phyloP scores from a whole-genome alignment of 2,329 filamentous ascomycete genomes.

The Claviceps sp. region DNA sequence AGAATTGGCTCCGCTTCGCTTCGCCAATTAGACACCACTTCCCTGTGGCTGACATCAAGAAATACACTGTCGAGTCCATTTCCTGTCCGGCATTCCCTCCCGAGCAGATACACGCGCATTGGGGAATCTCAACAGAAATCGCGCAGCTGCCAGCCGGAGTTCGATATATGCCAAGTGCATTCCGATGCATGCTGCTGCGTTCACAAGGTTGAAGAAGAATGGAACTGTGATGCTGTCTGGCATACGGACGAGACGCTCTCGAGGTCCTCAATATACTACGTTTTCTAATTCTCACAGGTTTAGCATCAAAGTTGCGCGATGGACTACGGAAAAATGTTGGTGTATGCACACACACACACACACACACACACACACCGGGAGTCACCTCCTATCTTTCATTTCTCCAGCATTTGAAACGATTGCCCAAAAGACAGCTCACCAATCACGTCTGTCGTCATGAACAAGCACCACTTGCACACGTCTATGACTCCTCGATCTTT shows the following conservation, averaged over 20 bases:
- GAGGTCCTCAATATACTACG: slow-evolving; percentile 26
- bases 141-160: slow-evolving; percentile 34
- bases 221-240: slow-evolving; percentile 17
- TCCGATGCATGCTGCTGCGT: slow-evolving; percentile 34
- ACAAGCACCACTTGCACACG: slow-evolving; percentile 39
- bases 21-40: slow-evolving; percentile 21
- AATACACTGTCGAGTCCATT: slow-evolving; percentile 23
- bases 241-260: slow-evolving; percentile 12
- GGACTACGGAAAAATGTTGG: neutral
- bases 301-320: neutral
- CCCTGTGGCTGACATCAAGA: slow-evolving; percentile 18
- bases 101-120: slow-evolving; percentile 16
- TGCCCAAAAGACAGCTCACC: slow-evolving; percentile 41
- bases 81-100: slow-evolving; percentile 21
- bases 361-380: too few species aligned
- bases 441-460: slow-evolving; percentile 41
- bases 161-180: slow-evolving; percentile 44
- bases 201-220: slow-evolving; percentile 11
- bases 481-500: slow-evolving; percentile 23
- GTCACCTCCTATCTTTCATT: slow-evolving; percentile 32
- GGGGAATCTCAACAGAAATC: slow-evolving; percentile 37
- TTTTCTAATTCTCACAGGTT: slow-evolving; percentile 9
- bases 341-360: too few species aligned
- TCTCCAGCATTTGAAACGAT: slow-evolving; percentile 37
- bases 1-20: too few species aligned